phyloP scores from a whole-genome alignment of 768 basidiomycete species.

The Pleurotus pulmonarius region DNA sequence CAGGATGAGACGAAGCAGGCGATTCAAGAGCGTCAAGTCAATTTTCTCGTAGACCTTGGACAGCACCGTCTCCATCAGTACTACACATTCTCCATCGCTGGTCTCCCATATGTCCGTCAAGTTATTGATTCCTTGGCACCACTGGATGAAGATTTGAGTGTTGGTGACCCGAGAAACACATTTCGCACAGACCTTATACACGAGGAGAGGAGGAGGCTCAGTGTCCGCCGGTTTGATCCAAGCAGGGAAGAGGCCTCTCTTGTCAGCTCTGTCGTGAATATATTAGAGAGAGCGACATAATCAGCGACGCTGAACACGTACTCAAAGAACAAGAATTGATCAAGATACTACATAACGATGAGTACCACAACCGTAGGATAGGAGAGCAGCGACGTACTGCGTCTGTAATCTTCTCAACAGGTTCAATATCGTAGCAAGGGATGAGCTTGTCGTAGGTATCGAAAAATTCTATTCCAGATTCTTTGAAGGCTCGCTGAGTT shows the following conservation, averaged over 20 bases:
- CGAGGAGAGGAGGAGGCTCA: constrained; percentile 93
- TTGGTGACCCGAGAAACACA: background rate
- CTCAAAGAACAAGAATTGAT: constrained; percentile 99
- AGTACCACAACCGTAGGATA: constrained; percentile 6
- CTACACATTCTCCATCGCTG: constrained; percentile 94
- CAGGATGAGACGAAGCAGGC: constrained; percentile 90
- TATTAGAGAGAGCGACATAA: constrained; percentile 1
- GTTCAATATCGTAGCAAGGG: constrained; percentile 98
- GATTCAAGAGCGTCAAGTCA: constrained; percentile 92
- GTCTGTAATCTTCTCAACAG: constrained; percentile 99
- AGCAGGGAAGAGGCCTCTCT: constrained; percentile 94
- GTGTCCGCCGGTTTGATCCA: constrained; percentile 99
- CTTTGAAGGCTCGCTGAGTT: constrained; percentile 98
- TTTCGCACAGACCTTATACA: constrained; percentile 70
- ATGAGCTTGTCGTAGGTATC: constrained; percentile 98
- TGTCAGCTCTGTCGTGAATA: constrained; percentile 63
- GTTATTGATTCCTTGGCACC: constrained; percentile 99
- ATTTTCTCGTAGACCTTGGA: constrained; percentile 99
- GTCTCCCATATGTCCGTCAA: constrained; percentile 99
- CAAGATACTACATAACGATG: constrained; percentile 62
- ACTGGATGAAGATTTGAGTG: constrained; percentile 28
- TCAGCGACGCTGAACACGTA: constrained; percentile 20
- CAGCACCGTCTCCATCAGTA: constrained; percentile 97
- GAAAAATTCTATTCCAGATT: constrained; percentile 95
- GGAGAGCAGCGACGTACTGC: constrained; percentile 51